Base-by-base conservation (phyloP, 1,284 basidiomycete species). In the Ganoderma lucidum region DNA sequence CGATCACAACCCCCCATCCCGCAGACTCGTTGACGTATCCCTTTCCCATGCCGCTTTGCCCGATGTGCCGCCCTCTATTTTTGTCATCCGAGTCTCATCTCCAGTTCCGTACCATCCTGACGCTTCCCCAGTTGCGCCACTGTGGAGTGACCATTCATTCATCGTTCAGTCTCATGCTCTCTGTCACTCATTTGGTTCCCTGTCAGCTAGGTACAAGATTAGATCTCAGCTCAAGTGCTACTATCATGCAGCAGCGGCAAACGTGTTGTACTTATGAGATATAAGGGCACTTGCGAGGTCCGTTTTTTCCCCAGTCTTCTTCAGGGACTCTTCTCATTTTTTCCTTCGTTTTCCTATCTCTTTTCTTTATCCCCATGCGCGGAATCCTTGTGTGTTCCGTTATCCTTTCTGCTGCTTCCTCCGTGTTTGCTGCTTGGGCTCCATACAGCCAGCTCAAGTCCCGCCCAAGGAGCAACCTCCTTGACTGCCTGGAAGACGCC, bases 401-500 rank as follows among this genome's bases (percentile, higher is more conserved):
- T 23, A 10, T 68, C 32, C 67, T 68, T 48, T 62, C 67, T 10
- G 63, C 63, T 15, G 51, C n/a, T 5, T 55, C 63, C 19, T n/a
- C 67, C 30, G 45, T 45, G 8, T n/a, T 64, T 30, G 63, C 41
- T 19, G 48, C 67, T 8, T 68, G 67, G 67, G 32, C 62, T 10
- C 67, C 63, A 9, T 39, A 53, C 39, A 55, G 59, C 45, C 35
- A 48, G 9, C 59, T 68, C 59, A 39, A 68, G 41, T 37, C 44
- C 59, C 67, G 67, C 32, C 39, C 12, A 12, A 12, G 35, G 12
- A 68, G 32, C 28, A 30, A 17, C 10, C 59, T 68, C 59, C 41
- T 68, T 12, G 48, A 64, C 35, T 68, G 67, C 17, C 32, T 68
- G 3, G 59, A 65, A 48, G 19, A 23, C 5, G 67, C 67, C 9